Evolutionary conservation across 305 asterid genomes (phyloP).

Genomic region (Caryopteris hybrid): DNA sequence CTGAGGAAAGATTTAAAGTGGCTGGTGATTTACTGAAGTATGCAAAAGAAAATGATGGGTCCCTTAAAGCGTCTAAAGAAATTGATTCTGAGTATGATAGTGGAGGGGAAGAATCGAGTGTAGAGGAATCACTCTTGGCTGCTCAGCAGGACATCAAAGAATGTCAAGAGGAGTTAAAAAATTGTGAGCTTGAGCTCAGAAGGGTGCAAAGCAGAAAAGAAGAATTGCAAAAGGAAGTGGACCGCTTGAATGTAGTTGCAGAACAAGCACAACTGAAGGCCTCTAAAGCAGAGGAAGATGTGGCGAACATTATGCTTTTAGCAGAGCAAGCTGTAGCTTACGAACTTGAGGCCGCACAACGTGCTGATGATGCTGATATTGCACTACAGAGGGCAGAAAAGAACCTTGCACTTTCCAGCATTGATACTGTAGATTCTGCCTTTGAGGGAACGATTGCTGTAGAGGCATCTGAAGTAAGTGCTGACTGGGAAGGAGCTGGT

Average conservation of each 20-base stretch:
- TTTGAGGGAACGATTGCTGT: slow-evolving; percentile 35
- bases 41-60: slow-evolving; percentile 40
- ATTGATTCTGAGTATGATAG: slow-evolving; percentile 27
- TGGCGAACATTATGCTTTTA: slow-evolving; percentile 88
- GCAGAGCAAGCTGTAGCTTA: slow-evolving; percentile 98
- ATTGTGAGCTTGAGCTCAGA: slow-evolving; percentile 69
- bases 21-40: slow-evolving; percentile 43
- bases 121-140: slow-evolving; percentile 55
- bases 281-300: slow-evolving; percentile 88
- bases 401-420: slow-evolving; percentile 44
- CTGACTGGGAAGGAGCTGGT: slow-evolving; percentile 33
- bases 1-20: slow-evolving; percentile 71
- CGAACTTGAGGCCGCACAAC: slow-evolving; percentile 91
- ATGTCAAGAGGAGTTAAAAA: slow-evolving; percentile 53
- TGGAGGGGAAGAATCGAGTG: slow-evolving; percentile 40
- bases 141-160: slow-evolving; percentile 56
- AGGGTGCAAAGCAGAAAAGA: slow-evolving; percentile 68
- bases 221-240: slow-evolving; percentile 79
- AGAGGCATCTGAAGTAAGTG: slow-evolving; percentile 46
- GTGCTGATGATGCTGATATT: slow-evolving; percentile 78
- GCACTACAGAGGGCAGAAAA: slow-evolving; percentile 85
- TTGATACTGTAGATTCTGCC: slow-evolving; percentile 44
- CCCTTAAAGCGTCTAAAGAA: slow-evolving; percentile 34
- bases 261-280: slow-evolving; percentile 63
- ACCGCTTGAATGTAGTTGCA: slow-evolving; percentile 64